phyloP scores from a whole-genome alignment of 768 basidiomycete genomes.

The Hygrocybe punicea region DNA sequence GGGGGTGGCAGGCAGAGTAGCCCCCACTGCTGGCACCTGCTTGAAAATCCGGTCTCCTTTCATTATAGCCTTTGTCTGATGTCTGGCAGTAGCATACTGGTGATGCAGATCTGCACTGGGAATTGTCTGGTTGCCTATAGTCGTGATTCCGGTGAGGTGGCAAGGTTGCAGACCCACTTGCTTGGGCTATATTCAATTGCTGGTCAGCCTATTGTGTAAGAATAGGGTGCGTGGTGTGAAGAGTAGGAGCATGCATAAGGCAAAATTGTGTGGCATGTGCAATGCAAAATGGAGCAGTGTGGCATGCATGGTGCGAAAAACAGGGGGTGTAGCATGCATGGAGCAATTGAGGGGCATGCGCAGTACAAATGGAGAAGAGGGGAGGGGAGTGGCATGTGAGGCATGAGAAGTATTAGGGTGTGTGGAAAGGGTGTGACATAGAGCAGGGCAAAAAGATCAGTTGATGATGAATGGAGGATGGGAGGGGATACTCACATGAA shows the following conservation, averaged over 20 bases:
- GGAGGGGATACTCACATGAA: background rate
- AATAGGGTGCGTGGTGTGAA: no score
- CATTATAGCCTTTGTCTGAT: background rate
- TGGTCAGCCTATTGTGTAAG: background rate
- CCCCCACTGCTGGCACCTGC: background rate
- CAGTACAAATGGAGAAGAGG: no score
- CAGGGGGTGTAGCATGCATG: background rate
- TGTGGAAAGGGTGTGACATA: no score
- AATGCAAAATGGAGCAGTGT: no score
- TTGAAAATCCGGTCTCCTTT: background rate
- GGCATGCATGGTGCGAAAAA: background rate
- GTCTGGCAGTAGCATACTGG: background rate
- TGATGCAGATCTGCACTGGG: background rate
- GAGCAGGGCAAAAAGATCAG: no score
- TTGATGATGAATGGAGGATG: background rate
- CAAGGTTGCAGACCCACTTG: background rate
- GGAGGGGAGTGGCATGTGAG: no score
- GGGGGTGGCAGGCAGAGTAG: constrained; percentile 25
- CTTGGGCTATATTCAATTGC: background rate
- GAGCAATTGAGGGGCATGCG: background rate
- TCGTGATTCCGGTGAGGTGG: background rate
- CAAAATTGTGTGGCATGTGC: background rate
- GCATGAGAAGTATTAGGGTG: no score
- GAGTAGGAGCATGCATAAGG: background rate
- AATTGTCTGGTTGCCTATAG: background rate